Conservation (phyloP, 176 grass and related monocot genomes). For the Pontederia crassipes region DNA sequence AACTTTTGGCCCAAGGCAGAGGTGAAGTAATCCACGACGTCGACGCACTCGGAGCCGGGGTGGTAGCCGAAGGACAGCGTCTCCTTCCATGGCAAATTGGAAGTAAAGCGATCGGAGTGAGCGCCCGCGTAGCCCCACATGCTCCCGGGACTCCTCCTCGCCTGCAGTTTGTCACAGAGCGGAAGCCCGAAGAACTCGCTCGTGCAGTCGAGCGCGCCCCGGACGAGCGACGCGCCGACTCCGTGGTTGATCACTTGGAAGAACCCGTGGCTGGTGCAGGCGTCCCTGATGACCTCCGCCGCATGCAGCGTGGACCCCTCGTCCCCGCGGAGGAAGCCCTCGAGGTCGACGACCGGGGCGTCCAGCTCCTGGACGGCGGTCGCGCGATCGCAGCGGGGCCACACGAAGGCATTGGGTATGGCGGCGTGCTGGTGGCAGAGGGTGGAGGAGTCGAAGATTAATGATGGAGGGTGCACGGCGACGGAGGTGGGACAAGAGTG, state of each 20-base stretch:
- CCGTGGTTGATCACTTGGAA: conserved; percentile 76
- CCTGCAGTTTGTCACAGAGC: conserved; percentile 41
- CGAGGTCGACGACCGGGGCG: conserved; percentile 58
- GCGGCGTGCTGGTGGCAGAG: conserved; percentile 24
- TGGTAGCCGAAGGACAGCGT: conserved; percentile 75
- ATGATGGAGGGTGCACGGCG: neutral
- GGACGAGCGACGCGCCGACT: conserved; percentile 30
- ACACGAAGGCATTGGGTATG: conserved; percentile 63
- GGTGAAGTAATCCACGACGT: conserved; percentile 59
- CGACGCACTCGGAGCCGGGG: conserved; percentile 10
- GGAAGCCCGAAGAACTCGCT: conserved; percentile 59
- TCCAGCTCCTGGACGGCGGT: conserved; percentile 19
- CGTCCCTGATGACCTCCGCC: conserved; percentile 29
- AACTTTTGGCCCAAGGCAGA: conserved; percentile 48
- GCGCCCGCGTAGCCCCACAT: conserved; percentile 84
- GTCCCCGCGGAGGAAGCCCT: conserved; percentile 41
- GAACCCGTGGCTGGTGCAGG: conserved; percentile 65
- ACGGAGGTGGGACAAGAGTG: neutral
- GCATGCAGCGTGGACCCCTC: conserved; percentile 23
- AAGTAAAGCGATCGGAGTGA: conserved; percentile 67
- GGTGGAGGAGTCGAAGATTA: conserved; percentile 3
- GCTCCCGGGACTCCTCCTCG: conserved; percentile 42
- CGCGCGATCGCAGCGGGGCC: conserved; percentile 33
- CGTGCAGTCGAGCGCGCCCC: conserved; percentile 40
- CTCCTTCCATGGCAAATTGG: conserved; percentile 87